Evolutionary conservation across 371 early-diverging fungal genomes (phyloP), one percentile per base, ranked within the genome.

Genomic region (Mortierella sp.): DNA sequence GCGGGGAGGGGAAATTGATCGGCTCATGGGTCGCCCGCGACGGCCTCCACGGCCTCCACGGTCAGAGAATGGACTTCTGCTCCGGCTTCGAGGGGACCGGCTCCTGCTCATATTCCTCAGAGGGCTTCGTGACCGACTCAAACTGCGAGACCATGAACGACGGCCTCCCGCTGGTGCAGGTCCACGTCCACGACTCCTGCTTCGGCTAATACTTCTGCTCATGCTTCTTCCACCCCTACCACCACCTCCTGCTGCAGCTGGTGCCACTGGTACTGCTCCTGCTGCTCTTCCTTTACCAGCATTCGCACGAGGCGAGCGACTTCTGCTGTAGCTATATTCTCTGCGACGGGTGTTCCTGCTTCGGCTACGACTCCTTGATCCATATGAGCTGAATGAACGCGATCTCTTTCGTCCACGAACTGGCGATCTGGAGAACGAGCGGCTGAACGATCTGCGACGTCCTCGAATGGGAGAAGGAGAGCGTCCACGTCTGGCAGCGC

Each of bases 331-430:
- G 51, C 75, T 80, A 46, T 63, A 80, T 51, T 76, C 75, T 29
- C 80, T 68, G 27, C 79, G 75, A 44, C 83, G 78, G n/a, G 51
- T 72, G 6, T 41, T 24, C 68, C 74, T 75, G 71, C 83, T 83
- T 38, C 76, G 79, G 51, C 79, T 79, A 35, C 80, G 83, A 72
- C 85, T 84, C 68, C 85, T 78, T n/a, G 85, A 84, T 44, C 78
- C 81, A 65, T 84, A 84, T 5, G 85, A 70, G 63, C 85, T 84
- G 49, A 68, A 84, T 18, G 85, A 84, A 16, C 85, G 85, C 7
- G 85, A 81, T 74, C 85, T 72, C 79, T 79, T 84, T 48, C 85
- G 76, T 21, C 85, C 85, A 18, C 85, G 81, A 49, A 84, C 55
- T 8, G 87, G 87, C n/a, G 87, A 86, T 27, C 82, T 74, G 38